Evolutionary conservation across 257 asterid species (phyloP).

Genomic region (Nicotiana tomentosiformis): DNA sequence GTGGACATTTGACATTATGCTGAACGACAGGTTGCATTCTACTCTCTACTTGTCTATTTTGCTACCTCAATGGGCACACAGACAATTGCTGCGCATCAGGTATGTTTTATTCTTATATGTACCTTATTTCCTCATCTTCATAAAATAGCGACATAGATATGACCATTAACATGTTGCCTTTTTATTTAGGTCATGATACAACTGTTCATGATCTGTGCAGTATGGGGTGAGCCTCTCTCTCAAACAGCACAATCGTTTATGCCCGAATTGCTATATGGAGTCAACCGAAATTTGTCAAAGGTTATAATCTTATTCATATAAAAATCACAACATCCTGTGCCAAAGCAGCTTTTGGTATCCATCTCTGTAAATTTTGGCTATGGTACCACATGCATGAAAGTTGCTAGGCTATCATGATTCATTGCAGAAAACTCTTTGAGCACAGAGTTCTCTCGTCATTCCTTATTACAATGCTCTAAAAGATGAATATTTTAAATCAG

Average conservation of each 20-base stretch:
- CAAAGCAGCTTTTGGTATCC: background rate
- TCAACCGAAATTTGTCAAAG: conserved; percentile 66
- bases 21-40: conserved; percentile 60
- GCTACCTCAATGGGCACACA: conserved; percentile 86
- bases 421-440: background rate
- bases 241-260: conserved; percentile 93
- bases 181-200: conserved; percentile 82
- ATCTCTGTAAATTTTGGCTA: background rate
- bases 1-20: background rate
- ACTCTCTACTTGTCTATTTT: conserved; percentile 79
- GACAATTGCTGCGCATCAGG: conserved; percentile 89
- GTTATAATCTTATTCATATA: conserved; percentile 23
- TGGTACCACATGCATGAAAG: background rate
- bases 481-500: conserved; percentile 33
- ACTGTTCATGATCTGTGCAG: conserved; percentile 69
- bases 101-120: conserved; percentile 14
- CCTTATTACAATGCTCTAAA: background rate
- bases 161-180: conserved; percentile 11
- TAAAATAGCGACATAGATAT: background rate
- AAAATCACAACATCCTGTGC: background rate
- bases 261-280: conserved; percentile 87
- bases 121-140: background rate
- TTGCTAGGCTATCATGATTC: background rate
- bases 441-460: background rate
- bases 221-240: conserved; percentile 94